Evolutionary conservation across 139 green algal genomes (phyloP).

Genomic region (Chlorella sp.): DNA sequence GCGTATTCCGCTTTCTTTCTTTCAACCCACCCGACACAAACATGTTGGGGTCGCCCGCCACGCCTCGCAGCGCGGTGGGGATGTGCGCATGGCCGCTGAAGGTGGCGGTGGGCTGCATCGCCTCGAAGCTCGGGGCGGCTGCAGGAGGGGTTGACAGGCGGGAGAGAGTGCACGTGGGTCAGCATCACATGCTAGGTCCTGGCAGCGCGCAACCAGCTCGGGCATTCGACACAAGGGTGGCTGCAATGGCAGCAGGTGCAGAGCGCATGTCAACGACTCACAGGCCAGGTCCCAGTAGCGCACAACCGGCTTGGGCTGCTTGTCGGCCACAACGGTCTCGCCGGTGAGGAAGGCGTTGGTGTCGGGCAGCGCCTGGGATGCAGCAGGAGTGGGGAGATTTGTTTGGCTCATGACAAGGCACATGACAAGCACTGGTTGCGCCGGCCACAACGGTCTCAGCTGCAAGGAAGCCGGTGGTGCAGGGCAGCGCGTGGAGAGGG

Average conservation of each 20-base stretch:
- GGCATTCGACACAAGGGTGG: not conserved
- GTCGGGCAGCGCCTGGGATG: conserved; percentile 29
- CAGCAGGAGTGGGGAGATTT: not conserved
- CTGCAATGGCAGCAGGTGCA: not conserved
- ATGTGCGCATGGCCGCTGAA: conserved; percentile 48
- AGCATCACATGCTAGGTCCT: not conserved
- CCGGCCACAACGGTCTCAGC: no score
- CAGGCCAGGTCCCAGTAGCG: conserved; percentile 37
- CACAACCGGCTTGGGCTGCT: not conserved
- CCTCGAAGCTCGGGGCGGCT: conserved; percentile 16
- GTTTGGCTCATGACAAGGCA: no score
- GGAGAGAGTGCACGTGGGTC: not conserved
- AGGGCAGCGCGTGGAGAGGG: no score
- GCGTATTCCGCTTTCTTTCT: no score
- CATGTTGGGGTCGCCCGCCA: conserved; percentile 35
- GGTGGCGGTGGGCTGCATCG: conserved; percentile 1
- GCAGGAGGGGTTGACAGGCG: not conserved
- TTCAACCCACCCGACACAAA: no score
- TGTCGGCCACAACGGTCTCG: not conserved
- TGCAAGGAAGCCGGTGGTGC: no score
- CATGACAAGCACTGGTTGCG: no score
- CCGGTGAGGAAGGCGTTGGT: conserved; percentile 39
- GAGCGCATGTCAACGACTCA: not conserved
- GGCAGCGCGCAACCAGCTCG: no score
- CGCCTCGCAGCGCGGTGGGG: conserved; percentile 47